Evolutionary conservation across 208 protist genomes (phyloP).

Genomic region (Strigomonas culicis): DNA sequence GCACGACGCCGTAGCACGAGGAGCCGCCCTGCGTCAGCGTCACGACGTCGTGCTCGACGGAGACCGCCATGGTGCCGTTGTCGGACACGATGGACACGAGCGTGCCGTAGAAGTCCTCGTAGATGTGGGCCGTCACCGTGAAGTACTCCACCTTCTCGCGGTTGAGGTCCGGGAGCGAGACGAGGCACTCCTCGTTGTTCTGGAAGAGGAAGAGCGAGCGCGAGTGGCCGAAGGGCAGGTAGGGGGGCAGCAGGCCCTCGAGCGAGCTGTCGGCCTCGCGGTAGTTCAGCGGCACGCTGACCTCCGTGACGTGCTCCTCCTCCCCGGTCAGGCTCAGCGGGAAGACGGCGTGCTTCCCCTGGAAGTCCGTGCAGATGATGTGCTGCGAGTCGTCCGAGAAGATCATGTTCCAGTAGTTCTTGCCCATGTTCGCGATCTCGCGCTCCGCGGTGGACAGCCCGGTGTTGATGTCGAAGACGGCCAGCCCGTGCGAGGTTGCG

Average conservation of each 20-base stretch:
- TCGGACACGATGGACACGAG: conserved; percentile 41
- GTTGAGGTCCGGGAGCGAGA: conserved; percentile 19
- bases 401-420: conserved; percentile 47
- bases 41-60: conserved; percentile 33
- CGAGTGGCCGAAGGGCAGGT: conserved; percentile 43
- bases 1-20: conserved; percentile 48
- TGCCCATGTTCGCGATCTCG: conserved; percentile 24
- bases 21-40: conserved; percentile 37
- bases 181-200: conserved; percentile 9
- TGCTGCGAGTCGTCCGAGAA: conserved; percentile 57
- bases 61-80: conserved; percentile 20
- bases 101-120: conserved; percentile 58
- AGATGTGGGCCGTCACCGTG: conserved; percentile 51
- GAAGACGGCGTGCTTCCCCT: conserved; percentile 59
- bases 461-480: conserved; percentile 38
- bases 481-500: conserved; percentile 36
- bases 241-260: conserved; percentile 36
- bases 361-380: conserved; percentile 49
- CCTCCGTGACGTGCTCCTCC: conserved; percentile 31
- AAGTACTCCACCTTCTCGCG: conserved; percentile 42
- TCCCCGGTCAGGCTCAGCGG: conserved; percentile 24
- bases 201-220: conserved; percentile 29
- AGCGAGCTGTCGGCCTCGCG: conserved; percentile 23
- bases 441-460: conserved; percentile 34
- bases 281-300: conserved; percentile 46